Base-by-base conservation (phyloP, 805 yeast genomes). In the Wickerhamiella hasegawae region DNA sequence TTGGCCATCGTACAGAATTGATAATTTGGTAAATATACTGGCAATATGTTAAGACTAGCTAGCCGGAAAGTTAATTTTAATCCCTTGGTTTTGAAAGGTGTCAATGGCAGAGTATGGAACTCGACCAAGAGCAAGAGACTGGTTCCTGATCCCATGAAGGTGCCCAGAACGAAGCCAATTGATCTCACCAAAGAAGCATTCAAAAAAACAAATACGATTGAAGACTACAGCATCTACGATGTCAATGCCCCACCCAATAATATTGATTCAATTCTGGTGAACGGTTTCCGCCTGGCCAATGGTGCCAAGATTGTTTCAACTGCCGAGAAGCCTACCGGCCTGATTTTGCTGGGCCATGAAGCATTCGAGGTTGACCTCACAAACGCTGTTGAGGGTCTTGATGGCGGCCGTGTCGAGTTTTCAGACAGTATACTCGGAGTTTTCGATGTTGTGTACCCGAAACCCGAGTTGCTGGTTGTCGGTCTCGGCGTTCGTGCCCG, bases 381-480 rank as follows among this genome's bases (percentile, higher is more conserved):
- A 20, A 35, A 38, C 42, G 48, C 36, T 25, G 53, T 61, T 15
- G 47, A 54, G n/a, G 69, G 72, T 1, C 64, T 66, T 38, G 68
- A 68, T 31, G 48, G 58, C 3, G 73, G 75, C 31, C 54, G 73
- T n/a, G 69, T 76, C 11, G 72, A 69, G 23, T 60, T 76, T 33
- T 54, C 55, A 12, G 51, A 57, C n/a, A 22, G 24, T 5, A 54
- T 68, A 0, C 54, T 73, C 18, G 60, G 61, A 11, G 50, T 76
- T 3, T 63, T 76, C 37, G 64, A 62, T 15, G 57, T 72, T 5
- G 53, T 76, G 1, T 71, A 73, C 51, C 93, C 93, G 3, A 73
- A 73, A 47, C 93, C 93, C 0, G 92, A 81, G 48, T 60, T 81
- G 31, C 45, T 78, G 32, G 73, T 79, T 5, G 55, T 80, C 14